Evolutionary conservation across 139 green algal genomes (phyloP).

Genomic region (Edaphochlamys debaryana): DNA sequence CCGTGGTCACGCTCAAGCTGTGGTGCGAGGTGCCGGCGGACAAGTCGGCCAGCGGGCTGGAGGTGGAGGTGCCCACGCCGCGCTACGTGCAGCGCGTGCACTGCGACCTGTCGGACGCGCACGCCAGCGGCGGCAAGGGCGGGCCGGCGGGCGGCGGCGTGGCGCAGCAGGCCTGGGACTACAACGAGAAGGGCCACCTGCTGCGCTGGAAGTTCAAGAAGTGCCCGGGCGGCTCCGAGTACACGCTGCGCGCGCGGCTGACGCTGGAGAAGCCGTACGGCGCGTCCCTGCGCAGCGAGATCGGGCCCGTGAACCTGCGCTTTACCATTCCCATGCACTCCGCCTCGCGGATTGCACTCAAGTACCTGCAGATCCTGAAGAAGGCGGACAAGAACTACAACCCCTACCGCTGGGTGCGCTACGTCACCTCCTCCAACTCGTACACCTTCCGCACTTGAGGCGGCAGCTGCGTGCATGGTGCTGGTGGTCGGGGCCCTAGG

Average conservation of each 20-base stretch:
- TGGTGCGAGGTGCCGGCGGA: slow-evolving; percentile 53
- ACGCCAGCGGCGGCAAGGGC: not conserved
- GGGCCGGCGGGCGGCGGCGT: slow-evolving; percentile 47
- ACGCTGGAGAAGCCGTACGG: slow-evolving; percentile 72
- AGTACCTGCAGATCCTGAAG: slow-evolving; percentile 90
- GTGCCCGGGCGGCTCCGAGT: slow-evolving; percentile 62
- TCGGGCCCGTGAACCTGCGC: slow-evolving; percentile 85
- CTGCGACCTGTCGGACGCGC: slow-evolving; percentile 60
- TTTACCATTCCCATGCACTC: slow-evolving; percentile 95
- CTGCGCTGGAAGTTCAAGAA: slow-evolving; percentile 72
- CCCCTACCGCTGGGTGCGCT: slow-evolving; percentile 81
- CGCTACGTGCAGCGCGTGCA: slow-evolving; percentile 69
- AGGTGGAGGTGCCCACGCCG: slow-evolving; percentile 80
- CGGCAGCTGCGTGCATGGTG: no score
- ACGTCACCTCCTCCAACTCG: slow-evolving; percentile 80
- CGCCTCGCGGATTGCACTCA: slow-evolving; percentile 68
- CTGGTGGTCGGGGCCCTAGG: no score
- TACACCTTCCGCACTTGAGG: slow-evolving; percentile 81
- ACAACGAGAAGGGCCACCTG: slow-evolving; percentile 69
- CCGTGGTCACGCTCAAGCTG: slow-evolving; percentile 44
- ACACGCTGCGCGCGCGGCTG: slow-evolving; percentile 68
- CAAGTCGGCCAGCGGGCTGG: slow-evolving; percentile 72
- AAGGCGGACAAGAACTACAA: slow-evolving; percentile 78
- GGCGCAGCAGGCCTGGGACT: slow-evolving; percentile 74
- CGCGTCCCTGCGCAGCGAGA: slow-evolving; percentile 50